Percentiles rank a stretch among this genome's conserved stretches.
Evolutionary conservation across 2,329 filamentous ascomycete genomes (phyloP).

Genomic region (Mycocentrospora acerina): DNA sequence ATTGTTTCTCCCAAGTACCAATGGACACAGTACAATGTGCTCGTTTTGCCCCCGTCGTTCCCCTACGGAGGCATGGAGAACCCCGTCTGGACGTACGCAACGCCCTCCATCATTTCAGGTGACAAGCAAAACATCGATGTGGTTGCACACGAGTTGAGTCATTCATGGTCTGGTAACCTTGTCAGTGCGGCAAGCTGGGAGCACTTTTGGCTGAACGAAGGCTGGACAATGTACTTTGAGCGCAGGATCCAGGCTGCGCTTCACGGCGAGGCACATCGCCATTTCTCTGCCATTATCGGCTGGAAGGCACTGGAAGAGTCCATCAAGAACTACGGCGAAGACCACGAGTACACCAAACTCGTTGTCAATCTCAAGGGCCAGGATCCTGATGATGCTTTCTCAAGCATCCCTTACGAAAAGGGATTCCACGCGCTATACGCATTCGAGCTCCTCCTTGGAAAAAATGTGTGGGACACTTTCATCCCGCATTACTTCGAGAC

Average conservation of each 20-base stretch:
- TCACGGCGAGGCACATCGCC: constrained; percentile 81
- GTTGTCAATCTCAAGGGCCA: constrained; percentile 84
- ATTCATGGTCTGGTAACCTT: constrained; percentile 86
- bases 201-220: constrained; percentile 72
- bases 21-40: constrained; percentile 94
- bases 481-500: constrained; percentile 92
- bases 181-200: constrained; percentile 80
- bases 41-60: constrained; percentile 83
- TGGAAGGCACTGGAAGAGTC: constrained; percentile 88
- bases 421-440: constrained; percentile 93
- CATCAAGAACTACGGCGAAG: constrained; percentile 73
- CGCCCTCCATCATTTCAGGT: constrained; percentile 89
- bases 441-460: constrained; percentile 81
- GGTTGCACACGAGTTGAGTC: constrained; percentile 80
- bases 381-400: constrained; percentile 95
- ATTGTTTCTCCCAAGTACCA: constrained; percentile 77
- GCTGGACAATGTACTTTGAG: constrained; percentile 95
- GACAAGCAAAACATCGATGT: constrained; percentile 85
- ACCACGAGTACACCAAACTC: constrained; percentile 92
- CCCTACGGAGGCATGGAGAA: constrained; percentile 72
- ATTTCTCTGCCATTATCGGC: constrained; percentile 94
- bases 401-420: constrained; percentile 90
- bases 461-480: constrained; percentile 89
- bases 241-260: constrained; percentile 75
- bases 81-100: constrained; percentile 92